Conservation (phyloP, 164 flowering plant species). For the Stephania cephalantha region DNA sequence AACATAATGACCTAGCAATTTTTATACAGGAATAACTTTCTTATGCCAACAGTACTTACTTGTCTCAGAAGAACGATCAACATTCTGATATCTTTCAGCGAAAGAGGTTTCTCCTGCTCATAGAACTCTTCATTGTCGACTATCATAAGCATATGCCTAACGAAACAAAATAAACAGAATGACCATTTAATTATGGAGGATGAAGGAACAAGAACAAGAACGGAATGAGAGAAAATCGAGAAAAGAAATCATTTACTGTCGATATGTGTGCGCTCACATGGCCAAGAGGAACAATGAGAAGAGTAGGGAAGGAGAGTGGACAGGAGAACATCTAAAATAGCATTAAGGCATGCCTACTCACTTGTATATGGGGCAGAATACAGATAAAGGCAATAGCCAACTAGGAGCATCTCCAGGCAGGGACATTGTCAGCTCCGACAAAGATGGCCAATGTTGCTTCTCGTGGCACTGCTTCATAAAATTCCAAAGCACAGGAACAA, state of each 20-base stretch:
- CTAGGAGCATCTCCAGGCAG: slow-evolving; percentile 70
- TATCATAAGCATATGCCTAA: slow-evolving; percentile 92
- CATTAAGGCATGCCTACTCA: slow-evolving; percentile 30
- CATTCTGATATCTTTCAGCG: slow-evolving; percentile 62
- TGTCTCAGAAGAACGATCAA: slow-evolving; percentile 75
- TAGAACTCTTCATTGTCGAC: slow-evolving; percentile 97
- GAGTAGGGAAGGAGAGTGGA: background rate
- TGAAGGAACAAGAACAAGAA: background rate
- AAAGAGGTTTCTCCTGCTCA: slow-evolving; percentile 86
- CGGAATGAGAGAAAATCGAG: no score
- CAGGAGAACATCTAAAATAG: background rate
- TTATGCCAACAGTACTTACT: slow-evolving; percentile 30
- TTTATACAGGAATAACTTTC: background rate
- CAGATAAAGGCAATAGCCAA: slow-evolving; percentile 87
- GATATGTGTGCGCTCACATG: no score
- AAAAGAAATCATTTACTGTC: no score
- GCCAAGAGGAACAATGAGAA: no score
- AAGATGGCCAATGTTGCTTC: slow-evolving; percentile 60
- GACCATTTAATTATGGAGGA: background rate
- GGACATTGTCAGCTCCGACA: slow-evolving; percentile 48
- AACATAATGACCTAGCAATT: background rate
- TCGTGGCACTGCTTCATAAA: slow-evolving; percentile 89
- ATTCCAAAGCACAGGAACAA: slow-evolving; percentile 84
- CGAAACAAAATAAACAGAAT: slow-evolving; percentile 16
- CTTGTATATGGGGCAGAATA: slow-evolving; percentile 95